Base-by-base conservation (phyloP, 768 basidiomycete species). In the Termitomyces sp. region DNA sequence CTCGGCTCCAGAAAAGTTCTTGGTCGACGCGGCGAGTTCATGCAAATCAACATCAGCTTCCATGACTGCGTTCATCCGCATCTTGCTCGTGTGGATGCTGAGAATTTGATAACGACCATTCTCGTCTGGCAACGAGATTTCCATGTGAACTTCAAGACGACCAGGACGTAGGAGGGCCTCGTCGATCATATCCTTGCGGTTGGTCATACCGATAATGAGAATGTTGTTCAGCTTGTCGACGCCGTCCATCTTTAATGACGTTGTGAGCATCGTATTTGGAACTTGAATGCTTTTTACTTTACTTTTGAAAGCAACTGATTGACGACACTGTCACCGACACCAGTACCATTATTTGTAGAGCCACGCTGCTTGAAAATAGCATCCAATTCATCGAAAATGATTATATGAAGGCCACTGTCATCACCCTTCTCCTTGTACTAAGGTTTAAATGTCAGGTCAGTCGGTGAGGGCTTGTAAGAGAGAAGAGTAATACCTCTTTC, bases 341-440 rank as follows among this genome's bases (percentile, higher is more conserved):
- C 97, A 9, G 97, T 98, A 2, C 95, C 93, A 59, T 79, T 86
- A 67, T 86, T 88, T 1, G 88, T 91, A 8, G 93, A 92, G 5
- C 97, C 97, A 82, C 97, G 89, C 67, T 98, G 97, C 71, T 98
- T 99, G 81, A 95, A 98, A 64, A 99, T 92, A 16, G 97, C 97
- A 68, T 99, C 97, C 66, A 99, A 74, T 74, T 99, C 97, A 71
- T 99, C 97, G 68, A 99, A 99, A 61, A 99, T 99, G 76, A 99
- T 98, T 76, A 99, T 98, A 69, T 99, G 97, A 50, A 99, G 75
- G 3, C 93, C 95, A 73, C 94, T 96, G 64, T 98, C 95, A 64
- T 98, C 96, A 7, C 89, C 92, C 73, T 98, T 98, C 65, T 91
- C 93, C 72, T 97, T 98, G 78, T 95, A 98, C 91, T 95, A 26